These are phyloP conservation scores for Penicillium parvum DNA, from an alignment of 495 filamentous ascomycete species.

Conservation along the genomic window DNA sequence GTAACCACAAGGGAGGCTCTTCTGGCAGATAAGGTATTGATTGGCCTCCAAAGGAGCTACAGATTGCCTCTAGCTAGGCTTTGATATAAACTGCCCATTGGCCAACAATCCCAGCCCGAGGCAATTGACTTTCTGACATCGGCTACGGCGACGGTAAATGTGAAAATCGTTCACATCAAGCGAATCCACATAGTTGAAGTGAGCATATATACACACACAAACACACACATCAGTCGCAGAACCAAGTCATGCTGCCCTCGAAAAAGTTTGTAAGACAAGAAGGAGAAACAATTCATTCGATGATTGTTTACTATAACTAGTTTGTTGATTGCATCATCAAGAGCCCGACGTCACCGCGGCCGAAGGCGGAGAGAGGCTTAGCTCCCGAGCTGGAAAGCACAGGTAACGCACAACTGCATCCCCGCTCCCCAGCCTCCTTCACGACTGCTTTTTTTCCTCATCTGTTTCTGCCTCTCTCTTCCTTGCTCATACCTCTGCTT, in stretches of 20 bases:
- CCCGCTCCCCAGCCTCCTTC: constrained; percentile 28
- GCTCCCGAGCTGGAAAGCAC: constrained; percentile 21
- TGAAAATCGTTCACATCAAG: background rate
- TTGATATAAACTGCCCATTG: too few species aligned
- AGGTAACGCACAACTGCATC: constrained; percentile 24
- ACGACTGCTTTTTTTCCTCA: constrained; percentile 6
- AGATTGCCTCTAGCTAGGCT: too few species aligned
- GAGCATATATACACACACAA: background rate
- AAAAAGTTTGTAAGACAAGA: background rate
- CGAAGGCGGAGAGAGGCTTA: constrained; percentile 19
- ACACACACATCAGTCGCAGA: background rate
- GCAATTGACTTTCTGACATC: too few species aligned
- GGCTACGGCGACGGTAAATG: too few species aligned
- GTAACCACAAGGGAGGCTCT: too few species aligned
- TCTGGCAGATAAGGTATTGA: too few species aligned
- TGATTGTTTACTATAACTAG: background rate
- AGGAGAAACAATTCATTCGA: background rate
- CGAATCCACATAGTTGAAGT: background rate
- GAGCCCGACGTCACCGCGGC: constrained; percentile 19
- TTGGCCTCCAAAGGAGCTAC: too few species aligned
- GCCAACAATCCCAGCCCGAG: too few species aligned
- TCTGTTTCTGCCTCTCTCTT: constrained; percentile 1
- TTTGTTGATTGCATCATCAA: constrained; percentile 21
- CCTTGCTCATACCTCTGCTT: background rate
- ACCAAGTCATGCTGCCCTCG: background rate